These are phyloP conservation scores for Phaeoacremonium minimum DNA, from an alignment of 2,329 filamentous ascomycete genomes.

Conservation along the genomic window DNA sequence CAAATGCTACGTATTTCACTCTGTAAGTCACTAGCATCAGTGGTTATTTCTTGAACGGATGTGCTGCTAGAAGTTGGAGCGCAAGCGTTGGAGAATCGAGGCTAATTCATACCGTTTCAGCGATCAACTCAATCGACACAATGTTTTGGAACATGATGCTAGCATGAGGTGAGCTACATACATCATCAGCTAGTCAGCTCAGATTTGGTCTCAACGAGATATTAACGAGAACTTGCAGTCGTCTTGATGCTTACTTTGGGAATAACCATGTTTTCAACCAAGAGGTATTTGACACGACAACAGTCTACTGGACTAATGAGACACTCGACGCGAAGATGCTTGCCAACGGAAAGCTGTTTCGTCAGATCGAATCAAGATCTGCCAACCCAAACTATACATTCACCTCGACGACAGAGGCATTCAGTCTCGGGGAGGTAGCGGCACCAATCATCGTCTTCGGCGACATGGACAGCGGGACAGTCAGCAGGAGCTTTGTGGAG, in stretches of 20 bases:
- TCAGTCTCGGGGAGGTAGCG: constrained; percentile 43
- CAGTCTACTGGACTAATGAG: constrained; percentile 37
- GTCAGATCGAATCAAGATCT: constrained; percentile 36
- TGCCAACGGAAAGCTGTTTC: constrained; percentile 39
- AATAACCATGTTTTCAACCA: constrained; percentile 47
- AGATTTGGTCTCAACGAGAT: too few relatives aligned
- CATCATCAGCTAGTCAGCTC: too few relatives aligned
- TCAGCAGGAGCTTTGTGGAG: constrained; percentile 29
- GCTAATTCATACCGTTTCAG: constrained; percentile 3
- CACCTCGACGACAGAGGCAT: constrained; percentile 32
- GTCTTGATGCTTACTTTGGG: constrained; percentile 43
- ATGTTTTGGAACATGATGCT: constrained; percentile 43
- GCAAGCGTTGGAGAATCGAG: neutral
- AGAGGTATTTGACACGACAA: constrained; percentile 39
- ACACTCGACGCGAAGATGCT: constrained; percentile 33
- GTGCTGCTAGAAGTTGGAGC: neutral
- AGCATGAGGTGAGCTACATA: constrained; percentile 30
- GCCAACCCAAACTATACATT: constrained; percentile 45
- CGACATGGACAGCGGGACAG: constrained; percentile 29
- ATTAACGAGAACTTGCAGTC: too few relatives aligned
- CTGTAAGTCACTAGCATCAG: constrained; percentile 1
- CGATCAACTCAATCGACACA: constrained; percentile 38
- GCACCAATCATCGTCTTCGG: constrained; percentile 45
- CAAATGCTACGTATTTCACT: constrained; percentile 37
- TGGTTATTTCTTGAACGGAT: neutral